Evolutionary conservation across 2,329 filamentous ascomycete species (phyloP).

Genomic region (Chaetomium sp.): DNA sequence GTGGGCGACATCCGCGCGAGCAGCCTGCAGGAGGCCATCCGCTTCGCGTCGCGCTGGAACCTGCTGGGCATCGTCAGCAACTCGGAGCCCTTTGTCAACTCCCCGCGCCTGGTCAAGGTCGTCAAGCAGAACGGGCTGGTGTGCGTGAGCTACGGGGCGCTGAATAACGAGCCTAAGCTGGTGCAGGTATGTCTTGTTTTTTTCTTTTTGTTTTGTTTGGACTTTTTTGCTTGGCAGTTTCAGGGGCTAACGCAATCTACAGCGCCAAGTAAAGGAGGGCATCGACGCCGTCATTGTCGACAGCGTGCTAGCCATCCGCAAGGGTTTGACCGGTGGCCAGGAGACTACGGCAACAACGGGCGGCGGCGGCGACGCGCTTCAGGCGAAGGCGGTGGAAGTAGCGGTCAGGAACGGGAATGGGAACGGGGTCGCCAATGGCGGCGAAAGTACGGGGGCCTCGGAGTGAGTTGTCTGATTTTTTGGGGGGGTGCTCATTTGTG

Average conservation of each 20-base stretch:
- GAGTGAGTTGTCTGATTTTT: neutral
- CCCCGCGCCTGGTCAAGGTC: constrained; percentile 83
- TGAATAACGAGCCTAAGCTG: constrained; percentile 85
- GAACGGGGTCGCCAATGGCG: constrained; percentile 2
- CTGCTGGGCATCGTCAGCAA: constrained; percentile 86
- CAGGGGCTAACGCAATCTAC: constrained; percentile 14
- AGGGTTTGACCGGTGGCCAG: constrained; percentile 68
- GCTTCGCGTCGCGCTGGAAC: constrained; percentile 95
- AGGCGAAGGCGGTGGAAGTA: constrained; percentile 22
- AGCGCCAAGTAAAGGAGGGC: constrained; percentile 89
- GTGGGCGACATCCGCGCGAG: constrained; percentile 89
- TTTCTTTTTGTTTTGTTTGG: neutral
- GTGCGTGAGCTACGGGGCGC: constrained; percentile 88
- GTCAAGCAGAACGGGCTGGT: constrained; percentile 94
- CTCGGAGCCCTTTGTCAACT: constrained; percentile 86
- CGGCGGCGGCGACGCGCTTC: constrained; percentile 6
- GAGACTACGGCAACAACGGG: constrained; percentile 7
- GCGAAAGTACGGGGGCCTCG: neutral
- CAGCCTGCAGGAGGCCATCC: constrained; percentile 91
- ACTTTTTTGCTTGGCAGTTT: neutral
- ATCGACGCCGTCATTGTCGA: constrained; percentile 99
- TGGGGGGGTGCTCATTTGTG: neutral
- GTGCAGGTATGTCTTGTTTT: constrained; percentile 67
- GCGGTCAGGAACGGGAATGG: constrained; percentile 13
- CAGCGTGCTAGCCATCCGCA: constrained; percentile 87